A percentile compares a stretch with the other conserved stretches of the same genome.
These are phyloP conservation scores for Cubamyces sp. DNA, from an alignment of 768 basidiomycete genomes.

Conservation along the genomic window DNA sequence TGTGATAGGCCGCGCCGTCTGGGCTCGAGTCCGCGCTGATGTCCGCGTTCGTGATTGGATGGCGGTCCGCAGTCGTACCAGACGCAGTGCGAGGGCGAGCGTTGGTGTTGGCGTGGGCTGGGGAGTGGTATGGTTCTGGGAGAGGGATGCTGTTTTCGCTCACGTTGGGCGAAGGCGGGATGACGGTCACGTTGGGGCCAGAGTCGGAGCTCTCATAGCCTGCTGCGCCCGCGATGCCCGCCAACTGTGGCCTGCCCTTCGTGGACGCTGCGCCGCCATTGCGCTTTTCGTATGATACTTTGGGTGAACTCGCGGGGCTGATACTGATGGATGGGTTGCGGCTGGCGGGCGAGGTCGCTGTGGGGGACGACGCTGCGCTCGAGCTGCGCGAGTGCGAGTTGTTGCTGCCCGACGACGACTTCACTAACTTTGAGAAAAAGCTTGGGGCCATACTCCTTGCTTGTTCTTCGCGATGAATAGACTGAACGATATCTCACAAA, in stretches of 20 bases:
- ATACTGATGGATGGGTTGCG: slow-evolving; percentile 27
- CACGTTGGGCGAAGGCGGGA: slow-evolving; percentile 38
- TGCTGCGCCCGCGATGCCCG: not conserved
- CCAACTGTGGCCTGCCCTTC: slow-evolving; percentile 4
- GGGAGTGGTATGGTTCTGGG: slow-evolving; percentile 7
- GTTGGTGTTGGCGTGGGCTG: not conserved
- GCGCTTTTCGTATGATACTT: slow-evolving; percentile 6
- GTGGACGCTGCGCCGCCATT: slow-evolving; percentile 6
- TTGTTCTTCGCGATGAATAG: not conserved
- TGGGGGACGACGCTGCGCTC: slow-evolving; percentile 25
- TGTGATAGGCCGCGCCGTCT: slow-evolving; percentile 13
- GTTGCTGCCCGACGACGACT: slow-evolving; percentile 19
- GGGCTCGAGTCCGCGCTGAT: slow-evolving; percentile 3
- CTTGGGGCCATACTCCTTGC: slow-evolving; percentile 30
- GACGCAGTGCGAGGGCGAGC: slow-evolving; percentile 9
- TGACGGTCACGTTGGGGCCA: slow-evolving; percentile 37
- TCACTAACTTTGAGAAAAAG: slow-evolving; percentile 37
- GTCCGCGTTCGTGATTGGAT: slow-evolving; percentile 10
- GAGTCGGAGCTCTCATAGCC: slow-evolving; percentile 26
- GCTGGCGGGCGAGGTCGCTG: slow-evolving; percentile 14
- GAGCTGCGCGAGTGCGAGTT: slow-evolving; percentile 26
- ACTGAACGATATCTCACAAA: slow-evolving; percentile 7
- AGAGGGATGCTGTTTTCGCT: slow-evolving; percentile 25
- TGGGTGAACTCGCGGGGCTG: slow-evolving; percentile 12
- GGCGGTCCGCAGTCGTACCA: slow-evolving; percentile 6